Evolutionary conservation across 1,284 basidiomycete genomes (phyloP).

Genomic region (Peniophora sp.): DNA sequence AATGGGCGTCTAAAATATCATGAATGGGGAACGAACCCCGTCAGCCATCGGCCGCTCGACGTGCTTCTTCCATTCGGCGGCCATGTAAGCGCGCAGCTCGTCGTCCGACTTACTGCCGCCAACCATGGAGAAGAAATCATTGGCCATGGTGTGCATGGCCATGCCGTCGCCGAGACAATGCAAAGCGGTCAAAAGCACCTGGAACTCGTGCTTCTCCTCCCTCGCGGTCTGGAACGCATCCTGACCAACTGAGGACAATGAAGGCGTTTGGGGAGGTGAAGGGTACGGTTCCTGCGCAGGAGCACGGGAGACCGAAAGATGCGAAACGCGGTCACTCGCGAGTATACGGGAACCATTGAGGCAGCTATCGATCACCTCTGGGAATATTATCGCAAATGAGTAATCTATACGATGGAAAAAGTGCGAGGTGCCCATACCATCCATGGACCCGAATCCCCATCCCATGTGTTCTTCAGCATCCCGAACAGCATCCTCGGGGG

Average conservation of each 20-base stretch:
- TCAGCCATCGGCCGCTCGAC: not conserved
- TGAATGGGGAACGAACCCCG: not conserved
- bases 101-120: slow-evolving; percentile 30
- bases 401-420: not conserved
- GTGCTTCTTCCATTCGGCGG: slow-evolving; percentile 38
- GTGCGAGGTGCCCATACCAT: slow-evolving; percentile 32
- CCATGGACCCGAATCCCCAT: slow-evolving; percentile 41
- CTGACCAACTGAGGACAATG: slow-evolving; percentile 7
- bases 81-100: slow-evolving; percentile 35
- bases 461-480: slow-evolving; percentile 44
- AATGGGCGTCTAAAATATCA: not conserved
- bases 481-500: slow-evolving; percentile 35
- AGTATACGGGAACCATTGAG: slow-evolving; percentile 70
- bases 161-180: slow-evolving; percentile 77
- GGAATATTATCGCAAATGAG: not conserved
- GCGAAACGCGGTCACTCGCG: slow-evolving; percentile 61
- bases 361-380: slow-evolving; percentile 59
- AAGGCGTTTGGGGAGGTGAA: slow-evolving; percentile 29
- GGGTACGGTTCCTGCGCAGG: slow-evolving; percentile 17
- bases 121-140: slow-evolving; percentile 63
- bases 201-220: slow-evolving; percentile 37
- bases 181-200: slow-evolving; percentile 26
- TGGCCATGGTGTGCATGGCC: slow-evolving; percentile 70
- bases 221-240: slow-evolving; percentile 6
- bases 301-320: slow-evolving; percentile 50